A percentile compares a stretch with the other conserved stretches of the same genome.
Evolutionary conservation across 2,329 filamentous ascomycete genomes (phyloP).

Genomic region (Fusarium sp.): DNA sequence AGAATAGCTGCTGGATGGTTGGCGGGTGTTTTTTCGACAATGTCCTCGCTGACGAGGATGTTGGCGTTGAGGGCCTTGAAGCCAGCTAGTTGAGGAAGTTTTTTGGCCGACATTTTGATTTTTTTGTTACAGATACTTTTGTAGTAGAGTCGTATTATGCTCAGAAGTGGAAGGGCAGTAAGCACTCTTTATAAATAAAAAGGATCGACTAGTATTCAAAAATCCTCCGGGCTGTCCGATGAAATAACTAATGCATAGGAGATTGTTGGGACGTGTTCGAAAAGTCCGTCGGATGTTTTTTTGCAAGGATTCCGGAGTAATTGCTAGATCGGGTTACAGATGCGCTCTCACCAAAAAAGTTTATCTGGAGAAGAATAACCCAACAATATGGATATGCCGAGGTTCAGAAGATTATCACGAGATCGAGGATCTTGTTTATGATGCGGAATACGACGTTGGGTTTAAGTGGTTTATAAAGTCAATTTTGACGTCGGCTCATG

Average conservation of each 20-base stretch:
- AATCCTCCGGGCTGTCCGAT: background rate
- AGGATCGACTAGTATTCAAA: background rate
- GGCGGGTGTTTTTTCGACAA: conserved; percentile 32
- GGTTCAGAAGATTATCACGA: background rate
- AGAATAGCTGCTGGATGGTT: conserved; percentile 60
- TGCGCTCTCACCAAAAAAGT: conserved; percentile 1
- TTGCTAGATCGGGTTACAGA: background rate
- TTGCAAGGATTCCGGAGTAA: background rate
- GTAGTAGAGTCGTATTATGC: background rate
- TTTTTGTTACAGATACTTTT: too few species aligned
- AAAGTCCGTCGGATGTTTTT: conserved; percentile 9
- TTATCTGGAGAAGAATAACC: background rate
- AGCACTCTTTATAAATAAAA: background rate
- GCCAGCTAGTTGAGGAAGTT: conserved; percentile 48
- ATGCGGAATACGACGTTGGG: background rate
- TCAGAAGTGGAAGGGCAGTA: background rate
- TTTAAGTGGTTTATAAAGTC: background rate
- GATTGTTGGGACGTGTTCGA: background rate
- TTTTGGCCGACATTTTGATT: conserved; percentile 35
- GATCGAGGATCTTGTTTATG: background rate
- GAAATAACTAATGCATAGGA: background rate
- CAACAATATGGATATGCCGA: conserved; percentile 1
- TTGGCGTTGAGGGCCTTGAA: conserved; percentile 62
- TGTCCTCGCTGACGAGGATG: conserved; percentile 58
- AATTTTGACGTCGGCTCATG: background rate